phyloP scores from a whole-genome alignment of 2,329 filamentous ascomycete species.

The Xylaria multiplex region DNA sequence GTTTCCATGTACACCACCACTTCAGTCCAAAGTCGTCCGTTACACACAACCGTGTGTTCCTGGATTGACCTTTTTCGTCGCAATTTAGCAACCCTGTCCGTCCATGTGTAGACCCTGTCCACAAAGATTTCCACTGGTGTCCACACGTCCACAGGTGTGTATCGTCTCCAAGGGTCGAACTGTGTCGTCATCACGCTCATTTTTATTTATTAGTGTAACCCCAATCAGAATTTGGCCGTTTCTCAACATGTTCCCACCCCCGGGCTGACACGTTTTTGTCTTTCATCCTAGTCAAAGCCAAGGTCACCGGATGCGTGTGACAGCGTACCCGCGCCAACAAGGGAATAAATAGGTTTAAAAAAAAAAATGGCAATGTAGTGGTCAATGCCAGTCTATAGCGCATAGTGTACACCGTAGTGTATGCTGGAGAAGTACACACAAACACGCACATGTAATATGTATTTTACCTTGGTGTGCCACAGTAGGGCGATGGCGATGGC shows the following conservation, averaged over 20 bases:
- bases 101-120: conserved; percentile 29
- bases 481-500: no score
- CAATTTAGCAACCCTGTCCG: conserved; percentile 33
- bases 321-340: neutral
- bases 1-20: no score
- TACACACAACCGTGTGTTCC: conserved; percentile 21
- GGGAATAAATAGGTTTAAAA: neutral
- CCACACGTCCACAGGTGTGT: no score
- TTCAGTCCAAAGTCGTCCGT: neutral
- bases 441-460: neutral
- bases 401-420: neutral
- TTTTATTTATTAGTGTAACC: neutral
- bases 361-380: no score
- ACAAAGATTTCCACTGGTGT: neutral
- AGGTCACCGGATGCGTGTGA: neutral
- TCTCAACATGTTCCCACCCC: neutral
- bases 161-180: neutral
- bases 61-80: conserved; percentile 12
- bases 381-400: neutral
- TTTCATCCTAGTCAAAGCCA: neutral
- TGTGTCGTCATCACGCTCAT: conserved; percentile 1
- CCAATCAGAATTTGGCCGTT: conserved; percentile 1
- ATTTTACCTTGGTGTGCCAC: neutral
- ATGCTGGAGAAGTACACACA: neutral
- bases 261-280: conserved; percentile 7